Percentiles rank a stretch among this genome's conserved stretches.
phyloP scores from a whole-genome alignment of 257 asterid species.

The Jacaranda mimosifolia region DNA sequence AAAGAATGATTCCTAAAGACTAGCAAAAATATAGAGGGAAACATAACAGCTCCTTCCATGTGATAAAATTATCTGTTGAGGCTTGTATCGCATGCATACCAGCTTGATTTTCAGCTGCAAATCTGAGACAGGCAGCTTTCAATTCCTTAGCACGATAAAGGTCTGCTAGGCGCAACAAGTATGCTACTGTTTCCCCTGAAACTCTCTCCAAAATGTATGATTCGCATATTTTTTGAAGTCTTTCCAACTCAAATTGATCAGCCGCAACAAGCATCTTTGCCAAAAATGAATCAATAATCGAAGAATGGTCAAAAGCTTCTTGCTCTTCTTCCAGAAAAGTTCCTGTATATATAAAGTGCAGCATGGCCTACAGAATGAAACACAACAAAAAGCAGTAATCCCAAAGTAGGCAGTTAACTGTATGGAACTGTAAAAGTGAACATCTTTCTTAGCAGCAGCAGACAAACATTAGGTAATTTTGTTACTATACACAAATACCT shows the following conservation, averaged over 20 bases:
- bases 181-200: neutral
- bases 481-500: neutral
- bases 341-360: slow-evolving; percentile 58
- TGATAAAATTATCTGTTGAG: neutral
- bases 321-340: slow-evolving; percentile 54
- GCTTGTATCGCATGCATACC: neutral
- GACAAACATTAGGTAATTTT: neutral
- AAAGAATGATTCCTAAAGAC: too few species aligned
- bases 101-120: neutral
- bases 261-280: slow-evolving; percentile 65
- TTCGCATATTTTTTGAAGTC: neutral
- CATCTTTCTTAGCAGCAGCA: neutral
- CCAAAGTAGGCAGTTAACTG: neutral
- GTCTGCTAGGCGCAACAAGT: too few species aligned
- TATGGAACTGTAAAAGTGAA: neutral
- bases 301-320: slow-evolving; percentile 44
- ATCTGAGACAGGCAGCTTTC: neutral
- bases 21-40: too few species aligned
- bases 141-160: too few species aligned
- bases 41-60: too few species aligned
- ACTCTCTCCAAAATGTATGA: neutral
- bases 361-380: slow-evolving; percentile 58
- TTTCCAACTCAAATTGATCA: slow-evolving; percentile 48
- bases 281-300: slow-evolving; percentile 49
- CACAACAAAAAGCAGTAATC: neutral